phyloP scores from a whole-genome alignment of 805 yeast species.

The Zygosaccharomyces siamensis region DNA sequence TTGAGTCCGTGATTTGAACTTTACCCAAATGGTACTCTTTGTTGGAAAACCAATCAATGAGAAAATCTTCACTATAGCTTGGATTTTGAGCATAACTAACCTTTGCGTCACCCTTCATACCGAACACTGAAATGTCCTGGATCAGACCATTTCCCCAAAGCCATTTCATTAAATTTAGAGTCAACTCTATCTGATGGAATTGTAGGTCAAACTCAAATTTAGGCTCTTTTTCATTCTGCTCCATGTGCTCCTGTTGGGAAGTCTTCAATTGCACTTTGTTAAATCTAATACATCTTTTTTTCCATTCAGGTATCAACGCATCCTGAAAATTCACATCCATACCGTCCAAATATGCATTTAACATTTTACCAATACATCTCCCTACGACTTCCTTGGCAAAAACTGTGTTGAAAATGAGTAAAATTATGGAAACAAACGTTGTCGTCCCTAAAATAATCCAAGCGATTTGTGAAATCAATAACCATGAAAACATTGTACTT shows the following conservation, averaged over 20 bases:
- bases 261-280: slow-evolving; percentile 66
- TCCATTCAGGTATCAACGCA: slow-evolving; percentile 92
- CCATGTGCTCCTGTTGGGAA: slow-evolving; percentile 38
- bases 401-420: slow-evolving; percentile 71
- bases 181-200: slow-evolving; percentile 73
- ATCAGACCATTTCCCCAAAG: slow-evolving; percentile 79
- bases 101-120: slow-evolving; percentile 70
- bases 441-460: slow-evolving; percentile 84
- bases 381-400: slow-evolving; percentile 90
- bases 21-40: slow-evolving; percentile 40
- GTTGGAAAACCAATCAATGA: slow-evolving; percentile 34
- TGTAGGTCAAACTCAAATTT: slow-evolving; percentile 68
- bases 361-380: slow-evolving; percentile 64
- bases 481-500: slow-evolving; percentile 84
- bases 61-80: slow-evolving; percentile 16
- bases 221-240: slow-evolving; percentile 1
- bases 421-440: slow-evolving; percentile 76
- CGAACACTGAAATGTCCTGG: slow-evolving; percentile 70
- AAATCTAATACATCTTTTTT: slow-evolving; percentile 75
- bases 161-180: slow-evolving; percentile 82
- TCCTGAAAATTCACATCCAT: slow-evolving; percentile 78
- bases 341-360: slow-evolving; percentile 68
- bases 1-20: slow-evolving; percentile 37
- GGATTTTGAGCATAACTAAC: slow-evolving; percentile 46
- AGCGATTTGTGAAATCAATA: slow-evolving; percentile 76